Evolutionary conservation across 78 protist species (phyloP).

Genomic region (slime mould (Dictyostelium discoideum)): DNA sequence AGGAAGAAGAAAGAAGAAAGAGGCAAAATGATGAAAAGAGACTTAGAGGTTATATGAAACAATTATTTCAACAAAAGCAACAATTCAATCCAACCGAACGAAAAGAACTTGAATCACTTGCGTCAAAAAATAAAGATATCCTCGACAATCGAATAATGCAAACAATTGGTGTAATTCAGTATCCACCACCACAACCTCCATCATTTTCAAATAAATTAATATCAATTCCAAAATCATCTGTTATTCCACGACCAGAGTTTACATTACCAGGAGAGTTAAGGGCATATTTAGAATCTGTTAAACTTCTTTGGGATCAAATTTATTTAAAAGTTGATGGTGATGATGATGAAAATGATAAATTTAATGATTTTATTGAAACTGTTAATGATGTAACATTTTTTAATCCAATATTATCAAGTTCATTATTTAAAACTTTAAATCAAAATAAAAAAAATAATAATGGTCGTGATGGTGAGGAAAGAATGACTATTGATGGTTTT

Average conservation of each 20-base stretch:
- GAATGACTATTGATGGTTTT: not conserved
- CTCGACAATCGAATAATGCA: not conserved
- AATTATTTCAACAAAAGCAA: not conserved
- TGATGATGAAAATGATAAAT: not conserved
- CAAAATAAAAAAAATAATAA: not conserved
- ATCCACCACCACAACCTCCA: not conserved
- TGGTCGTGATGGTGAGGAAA: not conserved
- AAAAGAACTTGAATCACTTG: not conserved
- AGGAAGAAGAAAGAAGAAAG: not conserved
- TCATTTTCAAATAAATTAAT: not conserved
- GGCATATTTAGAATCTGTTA: not conserved
- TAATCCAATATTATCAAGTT: not conserved
- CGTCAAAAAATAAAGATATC: too few relatives aligned
- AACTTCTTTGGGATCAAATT: not conserved
- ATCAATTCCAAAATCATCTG: not conserved
- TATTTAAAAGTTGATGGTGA: not conserved
- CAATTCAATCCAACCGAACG: not conserved
- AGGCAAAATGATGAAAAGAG: not conserved
- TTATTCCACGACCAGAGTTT: not conserved
- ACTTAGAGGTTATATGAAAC: not conserved
- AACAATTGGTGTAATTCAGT: not conserved
- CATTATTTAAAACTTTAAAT: not conserved
- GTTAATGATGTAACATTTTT: not conserved
- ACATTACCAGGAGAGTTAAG: not conserved
- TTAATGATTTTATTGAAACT: not conserved